A percentile compares a stretch with the other conserved stretches of the same genome.
phyloP scores from a whole-genome alignment of 129 eudicot species.

The Escallonia herrerae region DNA sequence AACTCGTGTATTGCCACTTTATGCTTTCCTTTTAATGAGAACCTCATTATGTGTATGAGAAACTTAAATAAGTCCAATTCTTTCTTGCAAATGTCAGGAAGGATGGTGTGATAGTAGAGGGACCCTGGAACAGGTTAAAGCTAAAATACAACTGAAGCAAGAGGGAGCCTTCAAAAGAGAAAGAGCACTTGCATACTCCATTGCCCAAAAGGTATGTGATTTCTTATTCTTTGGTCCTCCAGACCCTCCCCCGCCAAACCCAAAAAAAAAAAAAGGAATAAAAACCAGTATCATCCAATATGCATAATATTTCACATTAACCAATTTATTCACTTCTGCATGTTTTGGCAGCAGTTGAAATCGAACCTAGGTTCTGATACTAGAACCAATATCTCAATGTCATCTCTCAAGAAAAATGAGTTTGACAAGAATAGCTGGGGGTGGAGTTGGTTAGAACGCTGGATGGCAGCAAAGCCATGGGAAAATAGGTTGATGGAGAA shows the following conservation, averaged over 20 bases:
- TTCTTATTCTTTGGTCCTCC: background rate
- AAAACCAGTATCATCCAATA: too few relatives aligned
- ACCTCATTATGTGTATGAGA: too few relatives aligned
- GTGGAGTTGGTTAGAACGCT: conserved; percentile 97
- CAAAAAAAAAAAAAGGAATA: too few relatives aligned
- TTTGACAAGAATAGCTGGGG: conserved; percentile 56
- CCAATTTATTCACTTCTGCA: background rate
- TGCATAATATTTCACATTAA: too few relatives aligned
- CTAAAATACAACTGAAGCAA: conserved; percentile 88
- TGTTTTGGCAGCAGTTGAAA: conserved; percentile 45
- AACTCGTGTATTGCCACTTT: background rate
- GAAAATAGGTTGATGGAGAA: conserved; percentile 83
- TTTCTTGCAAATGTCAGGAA: conserved; percentile 35
- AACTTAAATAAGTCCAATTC: background rate
- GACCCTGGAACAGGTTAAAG: conserved; percentile 65
- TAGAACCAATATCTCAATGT: conserved; percentile 19
- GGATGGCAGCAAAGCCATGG: conserved; percentile 99
- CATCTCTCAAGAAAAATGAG: conserved; percentile 34
- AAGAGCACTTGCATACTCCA: conserved; percentile 83
- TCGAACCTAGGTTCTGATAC: conserved; percentile 35
- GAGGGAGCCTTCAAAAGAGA: conserved; percentile 94
- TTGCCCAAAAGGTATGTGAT: conserved; percentile 68
- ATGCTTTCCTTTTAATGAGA: background rate
- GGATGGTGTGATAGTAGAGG: conserved; percentile 96
- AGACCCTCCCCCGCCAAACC: too few relatives aligned